Evolutionary conservation across 2,329 filamentous ascomycete genomes (phyloP), one percentile per base, ranked within the genome.

Genomic region (Aaosphaeria pasadenensis): DNA sequence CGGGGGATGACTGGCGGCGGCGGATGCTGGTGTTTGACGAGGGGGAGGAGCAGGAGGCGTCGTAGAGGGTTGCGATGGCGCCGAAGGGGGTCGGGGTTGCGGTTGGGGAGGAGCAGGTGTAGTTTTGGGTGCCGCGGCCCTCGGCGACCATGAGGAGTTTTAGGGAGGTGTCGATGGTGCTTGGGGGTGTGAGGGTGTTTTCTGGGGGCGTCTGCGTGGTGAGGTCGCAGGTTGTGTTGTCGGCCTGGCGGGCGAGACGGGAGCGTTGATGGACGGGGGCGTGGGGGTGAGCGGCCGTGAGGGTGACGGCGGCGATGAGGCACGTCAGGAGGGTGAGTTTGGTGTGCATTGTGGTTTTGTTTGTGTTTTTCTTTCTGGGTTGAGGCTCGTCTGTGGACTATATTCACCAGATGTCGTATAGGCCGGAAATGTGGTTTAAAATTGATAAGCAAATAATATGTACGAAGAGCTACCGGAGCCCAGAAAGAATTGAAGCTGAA

Each of bases 91-190:
- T 49, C 11, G 77, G 75, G 0, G 58, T 44, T 1, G 65, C 56
- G 4, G 53, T 51, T 5, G 59, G 46, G n/a, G 33, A 36, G 32
- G 56, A 53, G 52, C 77, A 79, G 11, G 72, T 74, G 57, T 78
- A 80, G 65, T 78, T 79, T 52, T 80, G 76, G 9, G 74, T 77
- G 36, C 77, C 77, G 28, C 70, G 63, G 46, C 77, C 77, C 17
- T 77, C 52, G 5, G 72, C 71, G 43, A 79, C 59, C 17, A 24
- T 24, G 17, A 24, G 17, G 51, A 74, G 70, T 48, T 74, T 67
- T 43, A 79, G 71, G 6, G 51, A 48, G 29, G 64, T 52, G 51
- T 59, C 56, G 4, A 58, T 44, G 6, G 57, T 46, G 5, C 63
- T 61, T 6, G 60, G 63, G 6, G 60, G 54, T 13, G 52, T 52